phyloP scores from a whole-genome alignment of 352 stramenopile genomes.

The Aphanomyces stellatus region DNA sequence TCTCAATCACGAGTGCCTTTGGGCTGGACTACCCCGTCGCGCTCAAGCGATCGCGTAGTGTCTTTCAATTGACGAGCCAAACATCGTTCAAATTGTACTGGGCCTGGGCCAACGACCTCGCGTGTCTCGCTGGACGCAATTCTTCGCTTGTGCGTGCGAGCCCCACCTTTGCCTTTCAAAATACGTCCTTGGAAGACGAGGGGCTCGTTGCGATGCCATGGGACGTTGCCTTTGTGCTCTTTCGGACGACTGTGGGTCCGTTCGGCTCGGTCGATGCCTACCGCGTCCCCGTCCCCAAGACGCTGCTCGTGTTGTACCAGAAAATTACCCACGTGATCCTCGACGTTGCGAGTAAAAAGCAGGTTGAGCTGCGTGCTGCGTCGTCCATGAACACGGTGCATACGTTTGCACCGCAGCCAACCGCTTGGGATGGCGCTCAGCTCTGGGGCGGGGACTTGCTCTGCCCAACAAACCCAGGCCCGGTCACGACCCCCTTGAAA shows the following conservation, averaged over 20 bases:
- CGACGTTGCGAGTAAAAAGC: background rate
- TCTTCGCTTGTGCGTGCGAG: background rate
- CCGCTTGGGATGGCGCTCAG: background rate
- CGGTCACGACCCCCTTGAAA: background rate
- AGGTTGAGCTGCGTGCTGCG: background rate
- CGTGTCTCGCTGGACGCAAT: background rate
- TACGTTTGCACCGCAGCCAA: background rate
- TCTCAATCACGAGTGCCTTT: conserved; percentile 11
- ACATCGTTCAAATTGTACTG: conserved; percentile 13
- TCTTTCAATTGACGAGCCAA: background rate
- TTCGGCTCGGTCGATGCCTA: conserved; percentile 3
- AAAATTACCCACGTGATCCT: background rate
- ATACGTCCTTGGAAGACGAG: background rate
- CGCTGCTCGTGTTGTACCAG: conserved; percentile 2
- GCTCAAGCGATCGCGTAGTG: background rate
- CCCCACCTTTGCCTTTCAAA: background rate
- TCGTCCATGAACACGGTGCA: background rate
- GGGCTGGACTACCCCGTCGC: conserved; percentile 1
- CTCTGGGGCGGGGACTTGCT: background rate
- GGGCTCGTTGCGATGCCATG: background rate
- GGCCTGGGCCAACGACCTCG: background rate
- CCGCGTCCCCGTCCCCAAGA: background rate
- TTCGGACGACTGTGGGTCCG: background rate
- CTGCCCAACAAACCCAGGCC: background rate
- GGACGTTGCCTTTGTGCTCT: no score